These are phyloP conservation scores for Penicillium italicum DNA, from an alignment of 2,329 filamentous ascomycete species.

Conservation along the genomic window DNA sequence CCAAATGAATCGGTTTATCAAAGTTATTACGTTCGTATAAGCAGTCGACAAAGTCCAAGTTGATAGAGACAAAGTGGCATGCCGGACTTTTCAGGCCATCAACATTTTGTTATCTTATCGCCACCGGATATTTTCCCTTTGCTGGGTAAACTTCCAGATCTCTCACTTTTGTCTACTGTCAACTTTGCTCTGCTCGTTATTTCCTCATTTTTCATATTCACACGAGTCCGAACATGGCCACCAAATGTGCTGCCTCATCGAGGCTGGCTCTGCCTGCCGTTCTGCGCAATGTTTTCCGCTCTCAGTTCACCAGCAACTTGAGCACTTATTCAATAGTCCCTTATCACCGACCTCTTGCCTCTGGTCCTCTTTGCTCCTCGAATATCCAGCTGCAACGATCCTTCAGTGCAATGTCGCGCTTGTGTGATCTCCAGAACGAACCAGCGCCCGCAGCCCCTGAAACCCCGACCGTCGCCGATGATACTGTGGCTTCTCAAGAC, in stretches of 20 bases:
- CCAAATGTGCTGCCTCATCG: constrained; percentile 24
- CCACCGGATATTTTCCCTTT: constrained; percentile 5
- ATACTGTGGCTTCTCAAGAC: not conserved
- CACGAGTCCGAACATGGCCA: constrained; percentile 16
- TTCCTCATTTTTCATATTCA: not conserved
- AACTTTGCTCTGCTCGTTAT: constrained; percentile 11
- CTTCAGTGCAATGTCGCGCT: not conserved
- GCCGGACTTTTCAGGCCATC: too few species aligned
- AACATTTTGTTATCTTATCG: constrained; percentile 4
- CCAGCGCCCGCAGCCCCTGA: not conserved
- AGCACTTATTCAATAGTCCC: constrained; percentile 5
- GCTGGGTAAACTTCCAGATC: not conserved
- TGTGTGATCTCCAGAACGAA: not conserved
- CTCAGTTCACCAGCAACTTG: constrained; percentile 19
- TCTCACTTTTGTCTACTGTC: not conserved
- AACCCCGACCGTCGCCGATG: not conserved
- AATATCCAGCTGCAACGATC: not conserved
- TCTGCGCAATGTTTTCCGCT: constrained; percentile 24
- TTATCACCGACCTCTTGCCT: not conserved
- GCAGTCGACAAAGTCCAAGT: too few species aligned
- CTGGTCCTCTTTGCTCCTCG: not conserved
- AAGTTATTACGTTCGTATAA: too few species aligned
- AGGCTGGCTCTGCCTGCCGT: constrained; percentile 25
- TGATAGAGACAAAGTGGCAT: too few species aligned
- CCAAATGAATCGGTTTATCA: too few species aligned